Percentiles rank a stretch among this genome's conserved stretches.
Evolutionary conservation across 805 yeast genomes (phyloP).

Genomic region (Candida maris): DNA sequence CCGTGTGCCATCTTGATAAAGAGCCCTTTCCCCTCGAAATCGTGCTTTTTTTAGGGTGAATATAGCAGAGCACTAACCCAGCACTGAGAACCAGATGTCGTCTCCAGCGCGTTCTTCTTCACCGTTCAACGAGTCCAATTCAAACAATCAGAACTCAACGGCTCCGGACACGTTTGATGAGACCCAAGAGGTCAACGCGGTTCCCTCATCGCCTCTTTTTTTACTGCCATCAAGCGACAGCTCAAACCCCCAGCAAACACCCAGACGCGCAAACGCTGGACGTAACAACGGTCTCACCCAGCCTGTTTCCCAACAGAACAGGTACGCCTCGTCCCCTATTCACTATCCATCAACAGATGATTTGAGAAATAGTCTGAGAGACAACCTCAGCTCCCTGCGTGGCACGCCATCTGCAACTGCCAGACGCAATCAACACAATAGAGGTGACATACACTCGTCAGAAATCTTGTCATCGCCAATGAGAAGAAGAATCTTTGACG

Average conservation of each 20-base stretch:
- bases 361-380: conserved; percentile 42
- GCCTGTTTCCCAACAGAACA: not conserved
- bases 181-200: conserved; percentile 32
- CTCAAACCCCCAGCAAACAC: conserved; percentile 10
- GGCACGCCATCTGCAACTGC: conserved; percentile 16
- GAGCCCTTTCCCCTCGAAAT: no score
- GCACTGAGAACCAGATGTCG: no score
- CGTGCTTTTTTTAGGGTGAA: no score
- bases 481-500: conserved; percentile 58
- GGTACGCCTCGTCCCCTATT: conserved; percentile 44
- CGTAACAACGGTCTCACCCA: conserved; percentile 2
- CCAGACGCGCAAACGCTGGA: conserved; percentile 5
- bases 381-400: conserved; percentile 12
- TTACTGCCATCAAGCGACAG: conserved; percentile 44
- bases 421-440: conserved; percentile 46
- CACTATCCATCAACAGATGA: conserved; percentile 47
- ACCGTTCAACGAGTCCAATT: conserved; percentile 21
- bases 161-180: conserved; percentile 37
- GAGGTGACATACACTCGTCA: conserved; percentile 76
- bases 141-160: conserved; percentile 23
- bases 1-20: no score
- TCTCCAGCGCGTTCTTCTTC: conserved; percentile 28
- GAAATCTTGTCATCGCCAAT: conserved; percentile 68
- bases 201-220: conserved; percentile 57
- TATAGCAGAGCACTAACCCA: no score